A percentile compares a stretch with the other conserved stretches of the same genome.
Conservation (phyloP, 305 asterid species). For the Euphrasia arctica region DNA sequence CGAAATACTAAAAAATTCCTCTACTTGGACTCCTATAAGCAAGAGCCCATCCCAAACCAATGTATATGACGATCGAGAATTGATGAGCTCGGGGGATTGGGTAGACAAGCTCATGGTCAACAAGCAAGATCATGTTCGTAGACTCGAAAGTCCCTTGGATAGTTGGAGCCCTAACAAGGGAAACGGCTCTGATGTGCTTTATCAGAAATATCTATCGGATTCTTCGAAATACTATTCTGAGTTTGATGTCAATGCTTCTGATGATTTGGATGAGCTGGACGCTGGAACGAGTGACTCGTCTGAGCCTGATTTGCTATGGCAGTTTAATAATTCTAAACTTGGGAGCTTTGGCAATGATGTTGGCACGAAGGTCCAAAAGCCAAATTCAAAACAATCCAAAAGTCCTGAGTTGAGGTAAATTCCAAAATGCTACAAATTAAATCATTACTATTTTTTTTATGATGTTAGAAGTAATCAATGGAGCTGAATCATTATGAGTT, state of each 20-base stretch:
- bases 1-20: constrained; percentile 74
- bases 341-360: constrained; percentile 37
- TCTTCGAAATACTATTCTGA: constrained; percentile 41
- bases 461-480: not conserved
- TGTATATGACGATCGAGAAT: constrained; percentile 59
- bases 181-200: constrained; percentile 35
- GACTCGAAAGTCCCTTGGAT: not conserved
- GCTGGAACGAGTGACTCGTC: constrained; percentile 64
- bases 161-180: constrained; percentile 44
- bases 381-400: constrained; percentile 37
- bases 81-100: constrained; percentile 68
- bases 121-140: constrained; percentile 51
- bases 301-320: constrained; percentile 71
- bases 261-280: constrained; percentile 60
- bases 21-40: constrained; percentile 76
- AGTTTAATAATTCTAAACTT: constrained; percentile 52
- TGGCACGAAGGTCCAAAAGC: constrained; percentile 37
- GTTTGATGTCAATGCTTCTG: constrained; percentile 38
- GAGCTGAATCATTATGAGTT: constrained; percentile 5
- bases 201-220: constrained; percentile 48
- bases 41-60: constrained; percentile 46
- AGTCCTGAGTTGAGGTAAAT: constrained; percentile 55
- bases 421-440: not conserved
- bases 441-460: not conserved
- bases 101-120: constrained; percentile 94